Evolutionary conservation across 1,284 basidiomycete species (phyloP).

Genomic region (Thecaphora thlaspeos): DNA sequence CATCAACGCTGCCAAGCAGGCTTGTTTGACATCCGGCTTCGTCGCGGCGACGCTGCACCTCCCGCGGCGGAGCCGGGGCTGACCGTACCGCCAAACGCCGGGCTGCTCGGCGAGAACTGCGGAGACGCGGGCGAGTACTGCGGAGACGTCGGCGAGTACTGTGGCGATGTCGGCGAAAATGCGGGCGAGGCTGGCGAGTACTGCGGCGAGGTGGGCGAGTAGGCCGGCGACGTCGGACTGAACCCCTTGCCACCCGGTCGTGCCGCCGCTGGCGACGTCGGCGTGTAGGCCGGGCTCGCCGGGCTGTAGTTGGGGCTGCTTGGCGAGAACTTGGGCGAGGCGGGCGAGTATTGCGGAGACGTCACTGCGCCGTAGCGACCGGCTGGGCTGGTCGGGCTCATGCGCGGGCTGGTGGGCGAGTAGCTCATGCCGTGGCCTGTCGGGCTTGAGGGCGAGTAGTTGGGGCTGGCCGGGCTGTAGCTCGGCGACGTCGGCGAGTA

Average conservation of each 20-base stretch:
- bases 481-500: conserved; percentile 63
- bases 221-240: conserved; percentile 42
- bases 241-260: conserved; percentile 29
- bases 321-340: conserved; percentile 45
- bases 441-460: conserved; percentile 48
- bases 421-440: conserved; percentile 39
- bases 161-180: conserved; percentile 77
- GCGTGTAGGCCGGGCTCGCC: conserved; percentile 61
- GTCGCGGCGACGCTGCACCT: conserved; percentile 43
- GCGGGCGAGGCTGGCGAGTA: conserved; percentile 59
- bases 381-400: conserved; percentile 47
- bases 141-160: conserved; percentile 57
- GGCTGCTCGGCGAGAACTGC: conserved; percentile 48
- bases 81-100: conserved; percentile 28
- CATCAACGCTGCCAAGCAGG: conserved; percentile 48
- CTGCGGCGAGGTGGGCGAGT: conserved; percentile 51
- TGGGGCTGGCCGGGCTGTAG: conserved; percentile 50
- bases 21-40: conserved; percentile 49
- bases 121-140: conserved; percentile 53
- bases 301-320: conserved; percentile 47
- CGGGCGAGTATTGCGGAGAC: conserved; percentile 53
- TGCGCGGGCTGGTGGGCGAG: conserved; percentile 51
- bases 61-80: conserved; percentile 15
- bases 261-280: conserved; percentile 47
- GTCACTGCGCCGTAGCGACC: conserved; percentile 63